Evolutionary conservation across 345 rosid species (phyloP), one percentile per base, ranked within the genome.

Genomic region (Rubroshorea leprosula): DNA sequence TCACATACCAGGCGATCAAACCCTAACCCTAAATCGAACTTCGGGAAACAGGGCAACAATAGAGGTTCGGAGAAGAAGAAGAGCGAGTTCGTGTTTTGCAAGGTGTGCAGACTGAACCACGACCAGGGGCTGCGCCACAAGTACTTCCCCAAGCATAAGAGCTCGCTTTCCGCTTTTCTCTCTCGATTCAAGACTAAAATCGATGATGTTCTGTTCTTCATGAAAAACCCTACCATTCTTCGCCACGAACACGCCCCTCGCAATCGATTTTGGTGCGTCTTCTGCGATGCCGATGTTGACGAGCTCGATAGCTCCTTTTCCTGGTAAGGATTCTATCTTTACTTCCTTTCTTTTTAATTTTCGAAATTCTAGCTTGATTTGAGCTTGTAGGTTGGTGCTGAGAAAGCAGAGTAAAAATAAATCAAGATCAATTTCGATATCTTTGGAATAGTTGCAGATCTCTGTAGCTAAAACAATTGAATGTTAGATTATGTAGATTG

Each of bases 211-310:
- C 81, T 75, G 31, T 83, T 75, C 80, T 86, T 84, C 73, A 71
- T 85, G 67, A 83, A 60, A 55, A 82, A 75, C 68, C 96, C 95
- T 66, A 70, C 50, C 71, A 19, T 68, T 56, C 70, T 87, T 46
- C 78, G 74, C 21, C 74, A 84, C 11, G 84, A 83, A 46, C 76
- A 69, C 63, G 75, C 82, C 54, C 76, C 82, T 29, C 76, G 70
- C 35, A 80, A 79, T 68, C 82, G 94, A 57, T 68, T 87, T 38
- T 83, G 97, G 96, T 85, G 92, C 71, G 81, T 83, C 73, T 79
- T 89, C 78, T 93, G 99, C 56, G 97, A 85, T 23, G 44, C 60
- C 49, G 94, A 85, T 48, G 55, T 89, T 18, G 70, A 65, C 39
- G 99, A 89, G 72, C 62, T 67, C 20, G 78, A 68, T 27, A 85